Conservation (phyloP, 352 stramenopile genomes). For the Phytophthora cactorum region DNA sequence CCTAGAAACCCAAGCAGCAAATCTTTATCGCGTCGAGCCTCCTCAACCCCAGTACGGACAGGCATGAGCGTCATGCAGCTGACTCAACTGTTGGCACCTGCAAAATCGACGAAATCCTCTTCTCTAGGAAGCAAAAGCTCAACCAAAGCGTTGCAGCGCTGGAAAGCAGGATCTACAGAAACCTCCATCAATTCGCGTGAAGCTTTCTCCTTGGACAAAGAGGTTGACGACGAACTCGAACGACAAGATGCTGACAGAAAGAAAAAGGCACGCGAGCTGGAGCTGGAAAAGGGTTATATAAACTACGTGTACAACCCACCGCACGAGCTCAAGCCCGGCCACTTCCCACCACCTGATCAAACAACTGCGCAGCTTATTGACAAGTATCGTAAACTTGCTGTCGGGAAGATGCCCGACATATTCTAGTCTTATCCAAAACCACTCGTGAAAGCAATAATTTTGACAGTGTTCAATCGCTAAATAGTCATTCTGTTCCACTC, state of each 20-base stretch:
- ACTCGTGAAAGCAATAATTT: background rate
- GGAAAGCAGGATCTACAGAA: conserved; percentile 8
- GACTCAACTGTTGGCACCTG: conserved; percentile 55
- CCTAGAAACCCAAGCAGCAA: conserved; percentile 29
- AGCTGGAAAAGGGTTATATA: conserved; percentile 53
- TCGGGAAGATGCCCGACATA: conserved; percentile 58
- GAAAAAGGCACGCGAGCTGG: conserved; percentile 15
- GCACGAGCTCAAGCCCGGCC: conserved; percentile 49
- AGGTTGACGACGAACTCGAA: conserved; percentile 21
- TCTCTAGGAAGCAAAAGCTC: conserved; percentile 24
- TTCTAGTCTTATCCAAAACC: conserved; percentile 12
- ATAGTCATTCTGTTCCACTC: background rate
- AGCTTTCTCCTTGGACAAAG: conserved; percentile 24
- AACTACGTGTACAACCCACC: conserved; percentile 65
- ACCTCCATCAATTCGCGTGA: conserved; percentile 11
- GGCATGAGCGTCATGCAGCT: conserved; percentile 79
- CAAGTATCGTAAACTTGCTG: conserved; percentile 84
- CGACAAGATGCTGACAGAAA: conserved; percentile 16
- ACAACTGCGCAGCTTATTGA: conserved; percentile 77
- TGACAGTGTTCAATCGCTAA: conserved; percentile 9
- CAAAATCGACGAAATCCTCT: conserved; percentile 24
- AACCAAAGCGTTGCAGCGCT: conserved; percentile 20
- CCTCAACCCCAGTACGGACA: conserved; percentile 44
- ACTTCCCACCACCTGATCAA: conserved; percentile 64
- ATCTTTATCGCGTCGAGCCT: conserved; percentile 11